Evolutionary conservation across 345 rosid genomes (phyloP).

Genomic region (Citrus medica): DNA sequence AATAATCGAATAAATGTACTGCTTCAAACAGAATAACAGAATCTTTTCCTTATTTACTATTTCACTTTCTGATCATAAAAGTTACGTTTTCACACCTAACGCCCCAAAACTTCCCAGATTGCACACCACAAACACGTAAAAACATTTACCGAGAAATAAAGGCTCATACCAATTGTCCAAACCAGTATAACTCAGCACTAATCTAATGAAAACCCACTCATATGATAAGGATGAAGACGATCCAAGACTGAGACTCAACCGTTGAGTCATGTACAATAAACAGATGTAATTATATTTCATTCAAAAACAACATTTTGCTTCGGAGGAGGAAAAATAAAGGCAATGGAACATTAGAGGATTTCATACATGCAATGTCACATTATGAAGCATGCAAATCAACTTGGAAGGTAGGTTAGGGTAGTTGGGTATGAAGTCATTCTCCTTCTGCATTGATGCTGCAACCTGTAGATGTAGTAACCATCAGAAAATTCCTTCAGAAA

Average conservation of each 20-base stretch:
- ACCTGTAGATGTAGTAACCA: constrained; percentile 40
- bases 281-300: not conserved
- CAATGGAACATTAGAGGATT: not conserved
- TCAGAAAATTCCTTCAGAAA: constrained; percentile 15
- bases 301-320: not conserved
- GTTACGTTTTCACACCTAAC: not conserved
- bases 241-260: not conserved
- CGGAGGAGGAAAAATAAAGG: no score
- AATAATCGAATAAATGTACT: not conserved
- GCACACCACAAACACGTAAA: not conserved
- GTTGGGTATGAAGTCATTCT: constrained; percentile 61
- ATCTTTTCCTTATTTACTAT: no score
- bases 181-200: not conserved
- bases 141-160: not conserved
- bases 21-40: not conserved
- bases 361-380: constrained; percentile 66
- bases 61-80: not conserved
- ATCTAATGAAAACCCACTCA: not conserved
- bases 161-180: not conserved
- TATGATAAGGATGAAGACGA: not conserved
- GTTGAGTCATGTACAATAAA: not conserved
- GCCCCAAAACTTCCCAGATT: not conserved
- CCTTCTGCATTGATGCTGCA: constrained; percentile 78
- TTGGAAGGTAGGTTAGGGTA: constrained; percentile 75
- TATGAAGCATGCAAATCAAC: constrained; percentile 69